A percentile compares a stretch with the other conserved stretches of the same genome.
Conservation (phyloP, 192 early-diverging fungal genomes). For the Coemansia aciculifera region DNA sequence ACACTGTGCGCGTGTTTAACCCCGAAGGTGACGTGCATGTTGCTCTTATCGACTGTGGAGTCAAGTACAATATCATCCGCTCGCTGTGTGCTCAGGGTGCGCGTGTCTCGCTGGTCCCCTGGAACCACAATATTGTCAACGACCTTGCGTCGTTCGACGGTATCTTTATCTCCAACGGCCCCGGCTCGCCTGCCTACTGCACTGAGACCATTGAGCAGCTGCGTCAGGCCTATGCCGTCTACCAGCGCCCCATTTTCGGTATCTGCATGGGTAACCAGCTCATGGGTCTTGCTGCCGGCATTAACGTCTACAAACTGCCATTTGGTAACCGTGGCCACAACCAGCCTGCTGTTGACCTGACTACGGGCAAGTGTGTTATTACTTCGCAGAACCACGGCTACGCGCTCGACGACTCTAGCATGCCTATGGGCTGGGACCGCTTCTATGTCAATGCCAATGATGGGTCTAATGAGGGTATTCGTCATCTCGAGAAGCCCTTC, state of each 20-base stretch:
- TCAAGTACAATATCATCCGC: slow-evolving; percentile 99
- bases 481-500: slow-evolving; percentile 83
- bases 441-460: slow-evolving; percentile 99
- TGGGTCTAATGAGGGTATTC: slow-evolving; percentile 97
- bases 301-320: slow-evolving; percentile 90
- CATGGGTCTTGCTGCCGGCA: slow-evolving; percentile 89
- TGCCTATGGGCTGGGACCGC: slow-evolving; percentile 66
- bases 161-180: slow-evolving; percentile 92
- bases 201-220: slow-evolving; percentile 76
- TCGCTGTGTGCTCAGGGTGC: slow-evolving; percentile 95
- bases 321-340: slow-evolving; percentile 99
- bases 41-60: slow-evolving; percentile 93
- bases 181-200: slow-evolving; percentile 92
- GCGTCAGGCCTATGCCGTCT: slow-evolving; percentile 61
- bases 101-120: slow-evolving; percentile 90
- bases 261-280: slow-evolving; percentile 99
- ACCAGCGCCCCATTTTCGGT: slow-evolving; percentile 92
- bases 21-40: slow-evolving; percentile 66
- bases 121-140: slow-evolving; percentile 88
- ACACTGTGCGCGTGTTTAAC: slow-evolving; percentile 69
- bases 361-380: slow-evolving; percentile 95
- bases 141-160: slow-evolving; percentile 80
- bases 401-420: slow-evolving; percentile 79
- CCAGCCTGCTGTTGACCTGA: slow-evolving; percentile 95
- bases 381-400: slow-evolving; percentile 99